phyloP scores from a whole-genome alignment of 2,329 filamentous ascomycete species.

The Zymoseptoria passerinii region DNA sequence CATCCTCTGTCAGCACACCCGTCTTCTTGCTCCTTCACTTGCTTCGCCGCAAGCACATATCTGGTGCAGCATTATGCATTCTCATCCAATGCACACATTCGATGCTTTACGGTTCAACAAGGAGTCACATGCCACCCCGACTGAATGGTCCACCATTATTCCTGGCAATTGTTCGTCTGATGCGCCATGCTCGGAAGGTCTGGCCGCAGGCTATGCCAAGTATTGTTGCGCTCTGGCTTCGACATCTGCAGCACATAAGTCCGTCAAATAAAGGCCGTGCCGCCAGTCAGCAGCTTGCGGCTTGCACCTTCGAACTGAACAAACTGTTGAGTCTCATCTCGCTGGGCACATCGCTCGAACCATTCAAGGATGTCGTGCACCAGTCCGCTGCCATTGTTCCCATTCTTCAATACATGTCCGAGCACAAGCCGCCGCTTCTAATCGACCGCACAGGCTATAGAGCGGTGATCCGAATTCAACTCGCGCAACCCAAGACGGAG shows the following conservation, averaged over 20 bases:
- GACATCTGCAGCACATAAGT: slow-evolving; percentile 3
- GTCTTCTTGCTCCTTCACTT: slow-evolving; percentile 42
- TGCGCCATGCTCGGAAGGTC: slow-evolving; percentile 43
- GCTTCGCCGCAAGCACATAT: slow-evolving; percentile 37
- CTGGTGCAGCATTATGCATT: slow-evolving; percentile 34
- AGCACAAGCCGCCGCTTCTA: slow-evolving; percentile 44
- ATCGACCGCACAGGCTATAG: slow-evolving; percentile 52
- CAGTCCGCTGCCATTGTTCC: slow-evolving; percentile 52
- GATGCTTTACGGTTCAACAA: slow-evolving; percentile 2
- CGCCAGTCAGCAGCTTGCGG: background rate
- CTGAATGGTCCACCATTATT: slow-evolving; percentile 20
- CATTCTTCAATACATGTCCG: slow-evolving; percentile 50
- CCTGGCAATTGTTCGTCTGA: slow-evolving; percentile 38
- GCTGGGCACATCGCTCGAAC: slow-evolving; percentile 37
- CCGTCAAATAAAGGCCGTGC: background rate
- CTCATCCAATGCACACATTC: slow-evolving; percentile 25
- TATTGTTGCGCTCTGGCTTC: slow-evolving; percentile 16
- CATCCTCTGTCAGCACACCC: slow-evolving; percentile 27
- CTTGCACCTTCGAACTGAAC: slow-evolving; percentile 18
- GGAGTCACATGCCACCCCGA: background rate
- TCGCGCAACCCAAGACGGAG: slow-evolving; percentile 49
- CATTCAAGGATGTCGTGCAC: slow-evolving; percentile 40
- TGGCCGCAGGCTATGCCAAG: slow-evolving; percentile 38
- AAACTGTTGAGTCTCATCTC: slow-evolving; percentile 24
- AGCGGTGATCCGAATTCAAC: slow-evolving; percentile 47